phyloP scores from a whole-genome alignment of 495 filamentous ascomycete genomes.

The Neurospora sp. region DNA sequence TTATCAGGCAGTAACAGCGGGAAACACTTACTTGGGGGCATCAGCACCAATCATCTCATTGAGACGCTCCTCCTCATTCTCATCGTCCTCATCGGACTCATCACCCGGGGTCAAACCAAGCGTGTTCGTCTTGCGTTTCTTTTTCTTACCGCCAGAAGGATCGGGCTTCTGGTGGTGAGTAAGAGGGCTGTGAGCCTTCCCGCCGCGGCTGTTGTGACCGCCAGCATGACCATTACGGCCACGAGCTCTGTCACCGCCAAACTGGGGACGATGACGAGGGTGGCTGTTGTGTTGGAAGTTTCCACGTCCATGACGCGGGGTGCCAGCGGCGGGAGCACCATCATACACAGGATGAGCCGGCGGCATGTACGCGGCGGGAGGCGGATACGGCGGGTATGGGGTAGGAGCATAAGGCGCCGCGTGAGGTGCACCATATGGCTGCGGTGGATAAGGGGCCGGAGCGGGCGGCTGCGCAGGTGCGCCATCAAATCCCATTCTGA shows the following conservation, averaged over 20 bases:
- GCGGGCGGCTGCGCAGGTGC: constrained; percentile 24
- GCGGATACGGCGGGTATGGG: constrained; percentile 10
- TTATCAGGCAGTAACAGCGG: constrained; percentile 15
- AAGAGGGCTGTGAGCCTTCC: constrained; percentile 21
- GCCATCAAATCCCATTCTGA: constrained; percentile 48
- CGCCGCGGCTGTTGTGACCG: constrained; percentile 16
- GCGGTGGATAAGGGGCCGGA: constrained; percentile 23
- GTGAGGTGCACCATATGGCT: constrained; percentile 9
- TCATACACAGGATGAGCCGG: constrained; percentile 18
- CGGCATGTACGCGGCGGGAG: not conserved
- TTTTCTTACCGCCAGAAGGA: constrained; percentile 54
- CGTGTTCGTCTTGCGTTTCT: constrained; percentile 67
- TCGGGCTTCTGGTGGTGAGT: constrained; percentile 55
- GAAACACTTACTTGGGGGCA: constrained; percentile 36
- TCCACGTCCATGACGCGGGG: constrained; percentile 27
- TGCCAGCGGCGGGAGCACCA: constrained; percentile 18
- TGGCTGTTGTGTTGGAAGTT: constrained; percentile 17
- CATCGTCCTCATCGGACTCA: constrained; percentile 62
- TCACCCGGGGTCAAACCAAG: constrained; percentile 69
- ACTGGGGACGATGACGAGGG: constrained; percentile 21
- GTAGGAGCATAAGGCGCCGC: constrained; percentile 23
- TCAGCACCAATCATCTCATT: constrained; percentile 48
- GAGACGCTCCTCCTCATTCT: constrained; percentile 59
- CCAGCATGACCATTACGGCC: constrained; percentile 18
- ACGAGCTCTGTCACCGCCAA: constrained; percentile 35